Base-by-base conservation (phyloP, 1,284 basidiomycete species). In the Malassezia yamatoensis region DNA sequence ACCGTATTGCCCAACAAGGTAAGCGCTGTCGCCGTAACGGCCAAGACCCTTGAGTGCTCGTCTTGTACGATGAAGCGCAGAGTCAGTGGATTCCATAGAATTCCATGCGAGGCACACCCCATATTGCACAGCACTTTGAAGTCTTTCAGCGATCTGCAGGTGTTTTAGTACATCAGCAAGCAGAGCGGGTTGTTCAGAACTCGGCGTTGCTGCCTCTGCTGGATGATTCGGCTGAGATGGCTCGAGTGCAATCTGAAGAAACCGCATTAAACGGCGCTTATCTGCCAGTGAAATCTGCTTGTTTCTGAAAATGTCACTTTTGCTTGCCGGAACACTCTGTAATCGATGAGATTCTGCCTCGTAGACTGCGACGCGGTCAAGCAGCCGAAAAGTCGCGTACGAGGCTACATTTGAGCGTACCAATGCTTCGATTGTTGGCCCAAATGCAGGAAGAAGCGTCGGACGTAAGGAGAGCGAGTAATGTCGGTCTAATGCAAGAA, bases 1-100 rank as follows among this genome's bases (percentile, higher is more conserved):
- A 32, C 93, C 93, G 72, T 96, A 96, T 66, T 96, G 90, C 0
- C 88, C 89, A 5, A 96, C 81, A 13, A 98, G 81, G 76, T 91
- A 96, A 0, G 93, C 84, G 0, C 88, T 89, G 10, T 86, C 77
- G 6, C 93, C 93, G 69, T 94, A 96, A 33, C 87, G 80, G 1
- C 93, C 91, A 12, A 84, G 78, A 1, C 89, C 88, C 39, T 79
- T 82, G 20, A 96, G 80, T 70, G 88, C 90, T 5, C 45, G 40
- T 12, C 54, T 54, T 7, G 63, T 63, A 8, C 68, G 55, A 20
- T 56, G 40, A 54, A 71, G 54, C 0, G 64, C 65, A 5, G 41
- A 44, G 13, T 53, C 37, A 6, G 59, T 53, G 1, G 61, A 44
- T 24, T 72, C 70, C 4, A 51, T 20, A 0, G 49, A 51, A 5